Base-by-base conservation (phyloP, 202 grass and related monocot genomes). In the Panicum hallii region DNA sequence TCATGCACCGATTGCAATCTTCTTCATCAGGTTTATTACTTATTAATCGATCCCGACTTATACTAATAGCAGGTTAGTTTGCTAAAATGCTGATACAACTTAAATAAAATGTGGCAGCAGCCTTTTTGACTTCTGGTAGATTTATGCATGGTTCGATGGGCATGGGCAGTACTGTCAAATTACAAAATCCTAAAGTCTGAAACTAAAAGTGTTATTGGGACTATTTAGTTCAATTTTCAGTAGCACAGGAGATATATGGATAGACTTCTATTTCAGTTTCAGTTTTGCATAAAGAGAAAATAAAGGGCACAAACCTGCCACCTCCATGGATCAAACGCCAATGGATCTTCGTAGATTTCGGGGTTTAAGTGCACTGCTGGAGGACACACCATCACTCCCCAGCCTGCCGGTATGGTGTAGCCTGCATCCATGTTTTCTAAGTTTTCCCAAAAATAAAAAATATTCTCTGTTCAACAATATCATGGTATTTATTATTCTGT, bases 361-460 rank as follows among this genome's bases (percentile, higher is more conserved):
- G 89, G 70, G 75, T 93, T 91, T 38, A 96, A 43, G 63, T 96
- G 93, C 78, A 96, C 93, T 43, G 93, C 83, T 55, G 93, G 93
- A 74, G 89, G 83, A 34, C 93, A 93, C 22, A 91, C 81, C 93
- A 96, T 96, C 1, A 96, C 87, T 73, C 74, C 86, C 93, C 93
- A 96, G 61, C 93, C 93, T 85, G 86, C 81, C 49, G 93, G 93
- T 72, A 96, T 96, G 49, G 93, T 96, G 72, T 89, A 91, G 32
- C 89, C 93, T 96, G 84, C 80, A 60, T 46, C 62, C 63, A 83
- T 54, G 36, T 84, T 63, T n/a, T 23, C 53, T 36, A 63, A 60
- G 5, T 60, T 11, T 48, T 4, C 15, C 54, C 9, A 53, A 86
- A 43, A 42, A 6, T 74, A 69, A 79, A 7, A 40, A 4, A 30